Evolutionary conservation across 768 basidiomycete genomes (phyloP).

Genomic region (Pulveroboletus sp.): DNA sequence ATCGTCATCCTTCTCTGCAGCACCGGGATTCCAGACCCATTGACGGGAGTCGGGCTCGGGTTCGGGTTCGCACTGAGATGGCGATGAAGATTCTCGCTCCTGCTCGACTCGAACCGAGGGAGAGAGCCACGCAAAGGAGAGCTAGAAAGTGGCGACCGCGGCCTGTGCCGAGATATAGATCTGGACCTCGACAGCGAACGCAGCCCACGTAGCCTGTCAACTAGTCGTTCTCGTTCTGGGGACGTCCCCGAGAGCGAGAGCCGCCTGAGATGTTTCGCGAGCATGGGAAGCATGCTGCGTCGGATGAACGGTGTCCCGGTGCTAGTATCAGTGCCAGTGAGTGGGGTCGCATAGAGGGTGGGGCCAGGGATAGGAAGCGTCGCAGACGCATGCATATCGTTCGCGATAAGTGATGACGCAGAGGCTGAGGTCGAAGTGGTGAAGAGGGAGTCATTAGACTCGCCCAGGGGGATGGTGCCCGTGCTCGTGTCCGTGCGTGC

Average conservation of each 20-base stretch:
- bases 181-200: constrained; percentile 12
- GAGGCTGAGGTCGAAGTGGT: constrained; percentile 17
- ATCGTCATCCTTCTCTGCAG: constrained; percentile 28
- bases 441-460: constrained; percentile 30
- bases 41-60: constrained; percentile 19
- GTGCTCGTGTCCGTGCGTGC: background rate
- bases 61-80: background rate
- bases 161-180: background rate
- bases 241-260: constrained; percentile 19
- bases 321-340: background rate
- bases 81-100: constrained; percentile 7
- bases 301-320: constrained; percentile 6
- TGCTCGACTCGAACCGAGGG: constrained; percentile 12
- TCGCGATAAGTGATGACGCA: constrained; percentile 19
- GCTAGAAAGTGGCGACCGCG: constrained; percentile 4
- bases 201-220: constrained; percentile 23
- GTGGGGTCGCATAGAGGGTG: constrained; percentile 2
- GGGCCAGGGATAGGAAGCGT: constrained; percentile 26
- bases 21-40: constrained; percentile 26
- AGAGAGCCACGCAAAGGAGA: constrained; percentile 17
- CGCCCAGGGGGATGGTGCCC: constrained; percentile 11
- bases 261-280: constrained; percentile 22
- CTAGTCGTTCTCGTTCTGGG: constrained; percentile 20
- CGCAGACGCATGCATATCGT: constrained; percentile 18
- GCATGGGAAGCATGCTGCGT: constrained; percentile 29